A percentile compares a stretch with the other conserved stretches of the same genome.
Conservation (phyloP, 2,329 filamentous ascomycete species). For the Venturia carpophila region DNA sequence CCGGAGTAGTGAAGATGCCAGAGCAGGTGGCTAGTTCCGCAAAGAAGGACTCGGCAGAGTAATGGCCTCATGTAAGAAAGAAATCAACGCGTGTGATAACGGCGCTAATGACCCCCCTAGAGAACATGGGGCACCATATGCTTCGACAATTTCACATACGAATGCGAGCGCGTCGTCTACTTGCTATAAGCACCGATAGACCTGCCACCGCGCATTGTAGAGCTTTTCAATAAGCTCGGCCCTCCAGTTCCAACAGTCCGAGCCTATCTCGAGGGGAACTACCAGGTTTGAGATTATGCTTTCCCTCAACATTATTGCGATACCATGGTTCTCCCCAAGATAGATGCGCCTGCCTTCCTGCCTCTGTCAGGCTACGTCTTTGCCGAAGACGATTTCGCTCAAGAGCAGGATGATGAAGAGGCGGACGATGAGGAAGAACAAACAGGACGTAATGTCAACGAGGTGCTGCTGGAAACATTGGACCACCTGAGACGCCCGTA, state of each 20-base stretch:
- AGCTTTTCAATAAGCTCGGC: neutral
- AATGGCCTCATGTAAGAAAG: conserved; percentile 5
- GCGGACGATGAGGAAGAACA: neutral
- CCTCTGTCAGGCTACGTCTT: neutral
- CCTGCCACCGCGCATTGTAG: neutral
- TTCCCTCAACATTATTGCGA: neutral
- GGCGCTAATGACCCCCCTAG: neutral
- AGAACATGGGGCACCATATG: neutral
- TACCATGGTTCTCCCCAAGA: neutral
- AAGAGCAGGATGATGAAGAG: neutral
- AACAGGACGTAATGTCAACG: neutral
- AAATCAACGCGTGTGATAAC: neutral
- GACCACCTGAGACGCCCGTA: neutral
- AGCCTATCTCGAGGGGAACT: neutral
- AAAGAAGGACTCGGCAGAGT: neutral
- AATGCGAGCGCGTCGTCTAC: neutral
- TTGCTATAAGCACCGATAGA: neutral
- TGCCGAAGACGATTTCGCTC: neutral
- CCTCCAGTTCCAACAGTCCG: neutral
- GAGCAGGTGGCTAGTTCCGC: neutral
- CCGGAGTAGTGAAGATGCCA: neutral
- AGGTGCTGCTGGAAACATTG: too few relatives aligned
- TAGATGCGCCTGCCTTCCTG: neutral
- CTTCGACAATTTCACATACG: neutral
- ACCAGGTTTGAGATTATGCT: neutral